Evolutionary conservation across 1,284 basidiomycete species (phyloP), one percentile per base, ranked within the genome.

Genomic region (Trametes pubescens): DNA sequence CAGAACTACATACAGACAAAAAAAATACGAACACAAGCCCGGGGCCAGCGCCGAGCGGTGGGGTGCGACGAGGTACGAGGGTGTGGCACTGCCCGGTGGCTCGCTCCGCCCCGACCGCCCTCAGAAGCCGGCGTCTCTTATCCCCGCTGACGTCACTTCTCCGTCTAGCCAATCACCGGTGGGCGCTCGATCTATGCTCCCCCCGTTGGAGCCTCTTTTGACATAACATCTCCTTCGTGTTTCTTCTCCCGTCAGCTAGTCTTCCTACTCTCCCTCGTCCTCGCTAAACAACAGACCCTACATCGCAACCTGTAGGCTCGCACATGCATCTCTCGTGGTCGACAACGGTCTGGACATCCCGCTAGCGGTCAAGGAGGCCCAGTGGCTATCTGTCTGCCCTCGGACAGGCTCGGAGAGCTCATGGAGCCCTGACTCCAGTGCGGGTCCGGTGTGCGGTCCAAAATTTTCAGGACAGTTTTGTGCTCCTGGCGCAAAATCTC

Each of bases 71-170:
- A 26, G 21, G 53, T 22, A 22, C 10, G 29, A 43, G 29, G 40
- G 18, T 16, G 18, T 43, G 18, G 6, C 40, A n/a, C n/a, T n/a
- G n/a, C n/a, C 24, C 47, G 51, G 57, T 55, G 47, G 52, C 64
- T 40, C 57, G 35, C 57, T 51, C 57, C 46, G 46, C 54, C 49
- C 29, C 35, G 22, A n/a, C 38, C 40, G 24, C 54, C 26, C 44
- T n/a, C 51, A 35, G 34, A 35, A 35, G 8, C 22, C 32, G 55
- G 55, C 55, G 56, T 51, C 52, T 55, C 46, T 40, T 18, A 13
- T 21, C 44, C 22, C 62, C 52, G 46, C 47, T 61, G 66, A 67
- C 38, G 66, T 67, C 66, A 67, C 55, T 34, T 48, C 49, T 21
- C 40, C 49, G 2, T n/a, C 24, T 26, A 21, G 26, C 62, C 62